Base-by-base conservation (phyloP, 1,284 basidiomycete species). In the Malassezia japonica region DNA sequence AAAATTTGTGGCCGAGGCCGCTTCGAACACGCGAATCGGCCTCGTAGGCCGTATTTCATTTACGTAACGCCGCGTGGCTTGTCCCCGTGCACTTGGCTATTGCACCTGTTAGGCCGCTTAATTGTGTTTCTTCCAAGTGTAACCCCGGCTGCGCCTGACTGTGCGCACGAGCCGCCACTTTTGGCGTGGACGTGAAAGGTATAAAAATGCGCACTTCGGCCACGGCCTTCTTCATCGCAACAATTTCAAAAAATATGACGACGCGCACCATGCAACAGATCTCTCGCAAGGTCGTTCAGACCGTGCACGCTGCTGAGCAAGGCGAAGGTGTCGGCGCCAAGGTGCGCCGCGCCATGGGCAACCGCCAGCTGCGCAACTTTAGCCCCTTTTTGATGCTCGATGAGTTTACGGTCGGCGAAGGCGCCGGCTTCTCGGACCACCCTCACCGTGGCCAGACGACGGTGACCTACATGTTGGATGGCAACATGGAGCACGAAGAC, bases 271-370 rank as follows among this genome's bases (percentile, higher is more conserved):
- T 51, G 36, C 36, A 33, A 10, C 49, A 37, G 12, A 41, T 77
- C 27, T 87, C 89, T 7, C 82, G 90, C 24, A 75, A 70, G 15
- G 83, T 90, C 12, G 74, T 81, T 51, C 84, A 88, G 74, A 81
- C 81, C 55, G 84, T 92, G 8, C 76, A 83, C 4, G 82, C 88
- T 0, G 75, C 83, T 15, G 88, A 94, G 73, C 85, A 83, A 3
- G 76, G 82, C 15, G 92, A 96, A 79, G 89, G 90, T n/a, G 84
- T 77, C 4, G 89, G 88, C 9, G 89, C 86, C 6, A 77, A 79
- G 38, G 91, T 96, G n/a, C 80, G 89, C 53, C 79, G 92, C 38
- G 87, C 85, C 24, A 94, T 96, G 61, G 91, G 91, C 10, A 80
- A 82, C 2, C 77, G 77, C 70, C 77, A 74, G 38, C 77, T 96